Evolutionary conservation across 2,329 filamentous ascomycete species (phyloP), one percentile per base, ranked within the genome.

Genomic region (Xylaria sp.): DNA sequence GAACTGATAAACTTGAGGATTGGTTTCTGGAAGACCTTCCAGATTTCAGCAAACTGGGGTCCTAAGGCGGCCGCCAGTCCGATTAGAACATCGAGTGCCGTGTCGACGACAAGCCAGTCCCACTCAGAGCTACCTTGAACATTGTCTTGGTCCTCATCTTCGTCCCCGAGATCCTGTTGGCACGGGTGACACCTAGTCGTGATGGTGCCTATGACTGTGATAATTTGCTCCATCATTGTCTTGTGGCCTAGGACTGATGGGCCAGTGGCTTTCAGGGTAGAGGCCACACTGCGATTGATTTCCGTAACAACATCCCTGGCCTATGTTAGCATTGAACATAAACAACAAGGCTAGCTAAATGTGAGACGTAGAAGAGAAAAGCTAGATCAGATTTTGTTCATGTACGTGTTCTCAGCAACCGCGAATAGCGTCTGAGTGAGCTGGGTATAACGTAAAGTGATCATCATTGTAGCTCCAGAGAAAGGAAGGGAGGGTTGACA

Each of bases 41-140:
- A 98, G 69, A 97, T 85, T 83, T 97, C 91, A 63, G 86, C 86
- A 75, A 97, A 98, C 73, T 90, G 89, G 25, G 86, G 79, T 44
- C 96, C 96, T 15, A 98, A 89, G 36, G 93, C 93, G 53, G 89
- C 88, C 22, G 94, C 90, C 45, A 98, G 87, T 42, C 92, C 93
- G 58, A 93, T 93, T 57, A 97, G 85, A 53, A 97, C 93, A 72
- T 98, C 96, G 62, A 98, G 87, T 39, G 93, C 94, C 10, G 94
- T 97, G 82, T 99, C 96, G 61, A 98, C 91, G 58, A 97, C 91
- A 20, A 97, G 88, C 96, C 96, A 98, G 83, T 98, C 96, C 76
- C 97, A 97, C 82, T 99, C 96, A 2, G 95, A 97, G 33, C 91
- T 92, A 77, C 94, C 95, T 61, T 83, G 83, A 63, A 92, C 88